Conservation (phyloP, 805 yeast genomes). For the Helenozyma rhizophorensis region DNA sequence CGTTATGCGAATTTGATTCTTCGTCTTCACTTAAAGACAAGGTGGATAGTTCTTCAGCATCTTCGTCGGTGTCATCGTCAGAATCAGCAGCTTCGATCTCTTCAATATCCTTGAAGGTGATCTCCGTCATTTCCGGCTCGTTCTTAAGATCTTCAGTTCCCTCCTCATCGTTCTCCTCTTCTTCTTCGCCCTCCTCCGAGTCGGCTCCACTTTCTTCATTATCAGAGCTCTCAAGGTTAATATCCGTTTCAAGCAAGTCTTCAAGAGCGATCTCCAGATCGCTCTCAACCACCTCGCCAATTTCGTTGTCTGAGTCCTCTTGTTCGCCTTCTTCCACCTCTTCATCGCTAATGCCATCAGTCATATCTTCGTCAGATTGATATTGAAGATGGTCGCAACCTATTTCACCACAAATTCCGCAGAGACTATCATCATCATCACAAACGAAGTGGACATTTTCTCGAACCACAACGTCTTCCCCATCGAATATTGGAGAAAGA, state of each 20-base stretch:
- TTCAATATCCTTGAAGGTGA: conserved; percentile 27
- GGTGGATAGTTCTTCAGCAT: conserved; percentile 18
- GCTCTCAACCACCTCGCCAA: conserved; percentile 1
- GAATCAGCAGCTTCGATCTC: conserved; percentile 19
- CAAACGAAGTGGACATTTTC: conserved; percentile 47
- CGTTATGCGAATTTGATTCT: conserved; percentile 5
- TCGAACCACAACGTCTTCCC: conserved; percentile 13
- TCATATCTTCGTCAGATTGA: conserved; percentile 6
- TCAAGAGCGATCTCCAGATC: conserved; percentile 9
- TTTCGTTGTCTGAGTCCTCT: conserved; percentile 1
- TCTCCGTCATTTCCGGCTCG: conserved; percentile 18
- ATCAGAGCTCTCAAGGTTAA: conserved; percentile 13
- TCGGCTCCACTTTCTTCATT: conserved; percentile 22
- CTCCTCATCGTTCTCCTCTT: conserved; percentile 17
- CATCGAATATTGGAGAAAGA: conserved; percentile 29
- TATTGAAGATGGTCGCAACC: conserved; percentile 12
- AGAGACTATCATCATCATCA: conserved; percentile 18
- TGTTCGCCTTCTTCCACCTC: conserved; percentile 6
- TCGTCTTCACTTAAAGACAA: conserved; percentile 16
- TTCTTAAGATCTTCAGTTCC: conserved; percentile 14
- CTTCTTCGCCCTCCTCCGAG: conserved; percentile 19
- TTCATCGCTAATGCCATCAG: conserved; percentile 11
- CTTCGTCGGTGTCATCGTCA: conserved; percentile 20
- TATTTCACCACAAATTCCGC: conserved; percentile 16
- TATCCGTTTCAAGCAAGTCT: conserved; percentile 3